Conservation (phyloP, 805 yeast species). For the Teunomyces tritomae region DNA sequence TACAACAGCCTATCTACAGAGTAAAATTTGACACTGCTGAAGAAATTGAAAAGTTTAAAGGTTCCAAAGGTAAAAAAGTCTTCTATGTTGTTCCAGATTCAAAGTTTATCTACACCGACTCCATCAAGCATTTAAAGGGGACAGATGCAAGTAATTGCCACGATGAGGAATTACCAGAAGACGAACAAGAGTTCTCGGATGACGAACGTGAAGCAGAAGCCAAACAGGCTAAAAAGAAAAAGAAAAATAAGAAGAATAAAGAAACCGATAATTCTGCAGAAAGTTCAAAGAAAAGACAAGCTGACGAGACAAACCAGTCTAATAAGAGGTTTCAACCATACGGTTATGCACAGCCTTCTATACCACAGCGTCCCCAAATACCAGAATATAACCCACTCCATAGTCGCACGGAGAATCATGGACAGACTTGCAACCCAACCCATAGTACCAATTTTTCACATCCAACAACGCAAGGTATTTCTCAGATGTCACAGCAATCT, state of each 20-base stretch:
- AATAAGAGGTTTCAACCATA: conserved; percentile 19
- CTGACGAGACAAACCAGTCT: neutral
- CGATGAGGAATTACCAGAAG: conserved; percentile 91
- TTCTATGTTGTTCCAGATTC: conserved; percentile 81
- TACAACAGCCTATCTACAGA: conserved; percentile 77
- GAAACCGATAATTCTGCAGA: conserved; percentile 8
- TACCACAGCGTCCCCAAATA: conserved; percentile 6
- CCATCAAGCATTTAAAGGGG: conserved; percentile 70
- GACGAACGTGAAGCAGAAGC: conserved; percentile 83
- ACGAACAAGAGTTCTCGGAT: conserved; percentile 93
- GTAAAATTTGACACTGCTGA: conserved; percentile 60
- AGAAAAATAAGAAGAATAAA: conserved; percentile 36
- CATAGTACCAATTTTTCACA: neutral
- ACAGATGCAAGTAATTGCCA: conserved; percentile 93
- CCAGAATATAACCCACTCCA: conserved; percentile 3
- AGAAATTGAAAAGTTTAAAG: conserved; percentile 46
- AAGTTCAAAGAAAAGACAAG: conserved; percentile 3
- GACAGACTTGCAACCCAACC: neutral
- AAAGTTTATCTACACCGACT: conserved; percentile 72
- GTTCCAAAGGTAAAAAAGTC: conserved; percentile 53
- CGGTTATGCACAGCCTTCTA: conserved; percentile 17
- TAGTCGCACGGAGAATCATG: neutral
- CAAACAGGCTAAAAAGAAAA: conserved; percentile 60
- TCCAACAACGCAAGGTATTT: neutral
- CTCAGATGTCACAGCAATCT: conserved; percentile 7